Conservation (phyloP, 805 yeast genomes). For the Naumovozyma baii region DNA sequence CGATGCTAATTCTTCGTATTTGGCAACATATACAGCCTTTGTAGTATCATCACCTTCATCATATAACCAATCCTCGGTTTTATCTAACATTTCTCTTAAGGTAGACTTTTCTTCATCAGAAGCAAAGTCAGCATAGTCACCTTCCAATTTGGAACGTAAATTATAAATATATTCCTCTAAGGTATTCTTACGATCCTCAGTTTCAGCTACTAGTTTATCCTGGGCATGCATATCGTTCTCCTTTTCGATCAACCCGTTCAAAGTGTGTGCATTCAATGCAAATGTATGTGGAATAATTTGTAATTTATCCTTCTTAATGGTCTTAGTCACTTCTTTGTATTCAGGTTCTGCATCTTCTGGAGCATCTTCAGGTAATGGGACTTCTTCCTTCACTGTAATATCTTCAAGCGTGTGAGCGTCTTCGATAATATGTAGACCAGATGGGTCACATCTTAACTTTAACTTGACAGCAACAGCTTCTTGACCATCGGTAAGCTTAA, state of each 20-base stretch:
- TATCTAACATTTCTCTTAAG: constrained; percentile 60
- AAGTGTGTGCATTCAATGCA: constrained; percentile 45
- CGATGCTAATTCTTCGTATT: constrained; percentile 92
- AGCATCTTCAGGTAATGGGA: constrained; percentile 44
- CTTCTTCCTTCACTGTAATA: constrained; percentile 76
- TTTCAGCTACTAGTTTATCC: constrained; percentile 95
- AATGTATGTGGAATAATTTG: constrained; percentile 50
- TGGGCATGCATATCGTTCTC: constrained; percentile 79
- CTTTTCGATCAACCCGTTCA: constrained; percentile 61
- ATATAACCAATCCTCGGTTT: constrained; percentile 97
- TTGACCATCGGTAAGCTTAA: constrained; percentile 68
- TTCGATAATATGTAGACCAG: constrained; percentile 90
- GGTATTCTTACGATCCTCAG: constrained; percentile 97
- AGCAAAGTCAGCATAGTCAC: constrained; percentile 79
- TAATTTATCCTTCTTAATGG: constrained; percentile 83
- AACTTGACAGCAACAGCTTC: constrained; percentile 74
- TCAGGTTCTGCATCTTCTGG: constrained; percentile 66
- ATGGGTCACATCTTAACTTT: constrained; percentile 94
- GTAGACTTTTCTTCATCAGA: constrained; percentile 81
- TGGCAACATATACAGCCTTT: constrained; percentile 95
- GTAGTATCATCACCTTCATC: constrained; percentile 94
- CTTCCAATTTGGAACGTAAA: constrained; percentile 93
- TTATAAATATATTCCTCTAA: constrained; percentile 97
- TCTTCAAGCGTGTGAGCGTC: constrained; percentile 93
- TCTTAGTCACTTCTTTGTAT: constrained; percentile 82